A percentile compares a stretch with the other conserved stretches of the same genome.
Evolutionary conservation across 1,284 basidiomycete genomes (phyloP).

Genomic region (Rhodofomes roseus): DNA sequence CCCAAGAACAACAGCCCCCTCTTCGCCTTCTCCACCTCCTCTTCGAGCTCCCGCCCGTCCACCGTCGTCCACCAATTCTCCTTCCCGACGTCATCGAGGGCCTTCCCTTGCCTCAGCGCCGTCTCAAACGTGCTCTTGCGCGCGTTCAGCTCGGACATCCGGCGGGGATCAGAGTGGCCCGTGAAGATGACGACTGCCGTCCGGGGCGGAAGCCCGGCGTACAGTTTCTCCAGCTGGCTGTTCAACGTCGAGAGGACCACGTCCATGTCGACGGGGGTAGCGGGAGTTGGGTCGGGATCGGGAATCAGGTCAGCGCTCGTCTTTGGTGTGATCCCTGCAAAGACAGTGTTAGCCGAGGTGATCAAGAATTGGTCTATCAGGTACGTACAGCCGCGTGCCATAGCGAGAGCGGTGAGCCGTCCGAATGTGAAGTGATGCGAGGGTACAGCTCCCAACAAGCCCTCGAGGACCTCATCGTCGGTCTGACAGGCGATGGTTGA

Average conservation of each 20-base stretch:
- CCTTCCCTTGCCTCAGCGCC: slow-evolving; percentile 56
- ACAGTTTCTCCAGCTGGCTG: slow-evolving; percentile 55
- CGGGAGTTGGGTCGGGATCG: slow-evolving; percentile 16
- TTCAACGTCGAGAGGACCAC: slow-evolving; percentile 50
- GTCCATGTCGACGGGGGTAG: slow-evolving; percentile 24
- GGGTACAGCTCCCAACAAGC: slow-evolving; percentile 55
- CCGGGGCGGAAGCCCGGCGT: slow-evolving; percentile 66
- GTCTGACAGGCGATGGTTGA: slow-evolving; percentile 68
- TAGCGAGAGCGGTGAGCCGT: slow-evolving; percentile 74
- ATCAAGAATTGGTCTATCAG: not conserved
- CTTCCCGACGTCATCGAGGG: slow-evolving; percentile 40
- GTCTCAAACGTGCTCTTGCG: slow-evolving; percentile 73
- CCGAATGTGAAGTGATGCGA: slow-evolving; percentile 81
- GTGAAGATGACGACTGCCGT: slow-evolving; percentile 84
- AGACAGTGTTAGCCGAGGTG: not conserved
- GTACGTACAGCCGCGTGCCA: slow-evolving; percentile 72
- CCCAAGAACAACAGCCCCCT: slow-evolving; percentile 82
- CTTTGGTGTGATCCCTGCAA: slow-evolving; percentile 57
- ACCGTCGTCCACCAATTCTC: slow-evolving; percentile 66
- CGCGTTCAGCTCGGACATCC: slow-evolving; percentile 67
- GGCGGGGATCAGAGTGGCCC: slow-evolving; percentile 82
- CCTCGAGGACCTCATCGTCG: slow-evolving; percentile 75
- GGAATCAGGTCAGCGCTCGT: slow-evolving; percentile 30
- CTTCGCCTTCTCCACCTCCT: slow-evolving; percentile 73
- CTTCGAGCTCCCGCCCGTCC: slow-evolving; percentile 77